Base-by-base conservation (phyloP, 805 yeast species). In the Citeromyces matritensis region DNA sequence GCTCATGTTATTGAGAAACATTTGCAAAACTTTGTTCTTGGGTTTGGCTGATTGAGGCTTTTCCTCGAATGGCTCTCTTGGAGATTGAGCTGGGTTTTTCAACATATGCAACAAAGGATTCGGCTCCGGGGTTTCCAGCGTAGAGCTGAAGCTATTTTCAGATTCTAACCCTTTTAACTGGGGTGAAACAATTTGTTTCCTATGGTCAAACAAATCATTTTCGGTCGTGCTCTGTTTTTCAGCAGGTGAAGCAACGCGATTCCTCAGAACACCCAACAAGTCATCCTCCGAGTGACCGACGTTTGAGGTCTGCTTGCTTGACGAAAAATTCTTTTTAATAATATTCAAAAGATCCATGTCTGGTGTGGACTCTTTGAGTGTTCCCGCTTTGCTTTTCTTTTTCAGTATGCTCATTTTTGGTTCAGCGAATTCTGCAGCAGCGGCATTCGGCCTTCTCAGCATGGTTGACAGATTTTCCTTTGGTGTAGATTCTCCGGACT, bases 51-150 rank as follows among this genome's bases (percentile, higher is more conserved):
- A 6, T 19, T 23, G 27, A n/a, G 31, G 14, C 17, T 39, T 33
- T 9, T 41, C 15, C 8, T 26, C 24, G 19, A 34, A 34, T 3
- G 45, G 42, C 11, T 41, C 42, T 27, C 31, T 26, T 10, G 42
- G 37, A 13, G 42, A 14, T 9, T 29, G 13, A 33, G 28, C 37
- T 41, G 7, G 28, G n/a, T 23, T 29, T 15, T 26, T 31, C 28
- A 24, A 30, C 13, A 9, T 23, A 25, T 17, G 15, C 24, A 15
- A 11, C 25, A 8, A 37, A 8, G 13, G 19, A n/a, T 11, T 15
- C 24, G 5, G 10, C 28, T 27, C 21, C 21, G 30, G 29, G 30
- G 24, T 23, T 17, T n/a, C 5, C 29, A 27, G 15, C 15, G 13
- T 6, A 10, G 14, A 11, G 27, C 5, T 10, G 19, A 13, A 6